Conservation (phyloP, 2,329 filamentous ascomycete species). For the Cladophialophora yegresii region DNA sequence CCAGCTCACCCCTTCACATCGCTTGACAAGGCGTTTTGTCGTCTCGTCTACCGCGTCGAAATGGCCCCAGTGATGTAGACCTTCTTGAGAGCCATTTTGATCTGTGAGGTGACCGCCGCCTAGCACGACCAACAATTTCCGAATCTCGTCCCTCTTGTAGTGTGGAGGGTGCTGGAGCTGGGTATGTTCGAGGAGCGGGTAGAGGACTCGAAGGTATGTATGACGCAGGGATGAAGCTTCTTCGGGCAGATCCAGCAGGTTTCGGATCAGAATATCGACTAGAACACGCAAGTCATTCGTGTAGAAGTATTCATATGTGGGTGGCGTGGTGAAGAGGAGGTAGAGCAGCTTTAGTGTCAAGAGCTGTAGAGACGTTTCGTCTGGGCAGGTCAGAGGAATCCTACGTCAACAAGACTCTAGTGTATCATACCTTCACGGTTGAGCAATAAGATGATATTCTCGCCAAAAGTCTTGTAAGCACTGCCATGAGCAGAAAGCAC, state of each 20-base stretch:
- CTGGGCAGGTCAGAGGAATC: conserved; percentile 40
- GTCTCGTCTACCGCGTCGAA: conserved; percentile 55
- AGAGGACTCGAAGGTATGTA: conserved; percentile 90
- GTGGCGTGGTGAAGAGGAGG: conserved; percentile 85
- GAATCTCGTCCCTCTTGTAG: conserved; percentile 87
- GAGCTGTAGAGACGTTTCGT: conserved; percentile 88
- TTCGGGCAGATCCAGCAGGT: conserved; percentile 90
- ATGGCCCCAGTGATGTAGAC: conserved; percentile 49
- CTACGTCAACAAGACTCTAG: background rate
- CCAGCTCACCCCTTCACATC: conserved; percentile 53
- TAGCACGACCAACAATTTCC: conserved; percentile 72
- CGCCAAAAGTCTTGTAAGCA: conserved; percentile 88
- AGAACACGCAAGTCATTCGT: conserved; percentile 94
- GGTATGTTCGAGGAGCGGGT: conserved; percentile 86
- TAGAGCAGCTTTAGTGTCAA: conserved; percentile 96
- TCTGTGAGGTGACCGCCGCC: conserved; percentile 70
- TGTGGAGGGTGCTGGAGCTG: conserved; percentile 83
- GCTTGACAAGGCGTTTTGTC: conserved; percentile 50
- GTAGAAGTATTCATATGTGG: conserved; percentile 97
- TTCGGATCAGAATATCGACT: conserved; percentile 92
- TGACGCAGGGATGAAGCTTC: conserved; percentile 74
- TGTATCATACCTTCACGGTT: conserved; percentile 75
- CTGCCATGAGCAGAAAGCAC: conserved; percentile 78
- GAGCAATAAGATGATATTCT: conserved; percentile 92
- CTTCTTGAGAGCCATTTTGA: conserved; percentile 37